A percentile compares a stretch with the other conserved stretches of the same genome.
Conservation (phyloP, 2,329 filamentous ascomycete genomes). For the Zelopaecilomyces penicillatus region DNA sequence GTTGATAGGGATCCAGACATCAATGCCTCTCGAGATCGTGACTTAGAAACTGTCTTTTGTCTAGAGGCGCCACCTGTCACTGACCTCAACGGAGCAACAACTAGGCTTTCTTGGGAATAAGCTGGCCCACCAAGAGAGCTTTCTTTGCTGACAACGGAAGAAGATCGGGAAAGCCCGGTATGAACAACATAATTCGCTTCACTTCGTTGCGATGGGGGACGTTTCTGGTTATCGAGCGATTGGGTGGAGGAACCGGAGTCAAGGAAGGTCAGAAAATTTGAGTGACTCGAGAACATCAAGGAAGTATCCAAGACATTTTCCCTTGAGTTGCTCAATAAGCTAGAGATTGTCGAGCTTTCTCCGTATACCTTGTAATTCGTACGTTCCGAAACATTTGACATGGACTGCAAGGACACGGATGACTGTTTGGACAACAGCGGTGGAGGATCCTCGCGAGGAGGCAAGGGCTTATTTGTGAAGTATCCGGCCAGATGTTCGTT, state of each 20-base stretch:
- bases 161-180: conserved; percentile 34
- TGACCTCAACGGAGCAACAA: conserved; percentile 46
- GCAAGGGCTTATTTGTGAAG: not conserved
- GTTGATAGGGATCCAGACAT: conserved; percentile 47
- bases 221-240: conserved; percentile 27
- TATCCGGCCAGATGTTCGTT: not conserved
- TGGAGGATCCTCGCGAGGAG: conserved; percentile 1
- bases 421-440: conserved; percentile 17
- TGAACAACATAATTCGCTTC: conserved; percentile 48
- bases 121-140: conserved; percentile 26
- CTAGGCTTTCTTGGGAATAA: conserved; percentile 54
- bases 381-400: conserved; percentile 39
- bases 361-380: conserved; percentile 48
- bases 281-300: conserved; percentile 32
- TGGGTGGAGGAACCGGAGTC: conserved; percentile 41
- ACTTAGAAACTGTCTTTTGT: conserved; percentile 42
- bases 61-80: conserved; percentile 33
- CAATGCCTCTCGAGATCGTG: conserved; percentile 44
- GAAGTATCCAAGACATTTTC: conserved; percentile 31
- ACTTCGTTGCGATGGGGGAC: conserved; percentile 29
- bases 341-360: conserved; percentile 31
- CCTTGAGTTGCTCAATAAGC: conserved; percentile 3
- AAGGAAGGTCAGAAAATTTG: conserved; percentile 46
- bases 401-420: conserved; percentile 22
- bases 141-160: conserved; percentile 30